Conservation (phyloP, 345 rosid genomes). For the Viola odorata region DNA sequence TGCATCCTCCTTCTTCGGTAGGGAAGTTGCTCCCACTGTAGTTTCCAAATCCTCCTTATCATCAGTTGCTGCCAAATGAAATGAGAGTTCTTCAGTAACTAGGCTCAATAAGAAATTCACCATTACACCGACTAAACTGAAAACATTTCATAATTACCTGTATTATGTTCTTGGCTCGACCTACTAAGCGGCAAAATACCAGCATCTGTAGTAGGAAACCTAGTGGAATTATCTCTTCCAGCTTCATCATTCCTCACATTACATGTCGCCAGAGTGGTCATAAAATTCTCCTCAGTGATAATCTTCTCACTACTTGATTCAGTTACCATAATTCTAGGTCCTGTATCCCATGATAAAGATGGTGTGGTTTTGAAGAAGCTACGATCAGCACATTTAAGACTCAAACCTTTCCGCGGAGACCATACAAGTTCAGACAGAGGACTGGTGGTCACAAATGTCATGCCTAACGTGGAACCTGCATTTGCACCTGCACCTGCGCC, state of each 20-base stretch:
- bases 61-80: conserved; percentile 29
- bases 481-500: conserved; percentile 72
- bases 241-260: conserved; percentile 18
- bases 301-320: conserved; percentile 21
- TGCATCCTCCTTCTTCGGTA: conserved; percentile 18
- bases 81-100: conserved; percentile 11
- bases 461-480: conserved; percentile 30
- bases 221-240: conserved; percentile 16
- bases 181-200: conserved; percentile 18
- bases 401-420: conserved; percentile 77
- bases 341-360: conserved; percentile 38
- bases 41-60: conserved; percentile 21
- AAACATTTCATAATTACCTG: conserved; percentile 27
- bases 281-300: conserved; percentile 13
- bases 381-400: conserved; percentile 68
- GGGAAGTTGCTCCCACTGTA: conserved; percentile 7
- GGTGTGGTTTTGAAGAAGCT: conserved; percentile 39
- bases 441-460: conserved; percentile 47
- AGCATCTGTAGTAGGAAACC: conserved; percentile 16
- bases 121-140: conserved; percentile 11
- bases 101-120: background rate
- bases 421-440: conserved; percentile 81
- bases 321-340: conserved; percentile 28
- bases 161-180: conserved; percentile 20
- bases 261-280: conserved; percentile 8